Evolutionary conservation across 192 early-diverging fungal genomes (phyloP).

Genomic region (Chytriomyces hyalinus): DNA sequence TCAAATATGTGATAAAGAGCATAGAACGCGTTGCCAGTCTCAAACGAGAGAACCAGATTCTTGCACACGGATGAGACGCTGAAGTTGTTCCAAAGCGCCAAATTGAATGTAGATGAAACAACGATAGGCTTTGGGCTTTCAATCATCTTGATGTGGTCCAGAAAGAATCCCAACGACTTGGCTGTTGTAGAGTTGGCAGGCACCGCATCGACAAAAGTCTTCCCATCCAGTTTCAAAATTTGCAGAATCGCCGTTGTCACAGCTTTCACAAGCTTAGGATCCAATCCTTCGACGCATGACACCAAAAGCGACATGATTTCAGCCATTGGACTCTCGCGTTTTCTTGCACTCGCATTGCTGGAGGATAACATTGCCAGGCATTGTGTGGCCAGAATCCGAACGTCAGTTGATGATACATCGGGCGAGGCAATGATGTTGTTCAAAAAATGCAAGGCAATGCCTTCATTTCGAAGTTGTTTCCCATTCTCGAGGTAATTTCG

Average conservation of each 20-base stretch:
- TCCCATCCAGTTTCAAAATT: neutral
- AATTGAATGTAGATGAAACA: neutral
- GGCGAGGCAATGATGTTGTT: neutral
- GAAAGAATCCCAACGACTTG: too few species aligned
- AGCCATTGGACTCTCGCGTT: neutral
- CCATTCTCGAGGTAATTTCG: neutral
- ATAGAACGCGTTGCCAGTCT: neutral
- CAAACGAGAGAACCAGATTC: constrained; percentile 23
- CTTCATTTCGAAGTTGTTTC: neutral
- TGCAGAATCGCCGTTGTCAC: neutral
- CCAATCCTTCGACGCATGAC: constrained; percentile 3
- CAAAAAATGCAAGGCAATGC: neutral
- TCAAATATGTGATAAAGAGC: neutral
- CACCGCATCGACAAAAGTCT: neutral
- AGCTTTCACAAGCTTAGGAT: neutral
- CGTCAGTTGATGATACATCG: neutral
- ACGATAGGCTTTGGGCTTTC: too few species aligned
- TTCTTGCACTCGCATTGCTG: neutral
- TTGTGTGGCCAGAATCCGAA: constrained; percentile 9
- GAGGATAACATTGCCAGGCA: constrained; percentile 21
- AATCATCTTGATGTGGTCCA: too few species aligned
- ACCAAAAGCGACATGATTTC: constrained; percentile 9
- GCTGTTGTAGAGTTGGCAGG: neutral
- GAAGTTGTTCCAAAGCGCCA: constrained; percentile 8
- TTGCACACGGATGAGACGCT: neutral